Base-by-base conservation (phyloP, 495 filamentous ascomycete species). In the Xylaria longipes region DNA sequence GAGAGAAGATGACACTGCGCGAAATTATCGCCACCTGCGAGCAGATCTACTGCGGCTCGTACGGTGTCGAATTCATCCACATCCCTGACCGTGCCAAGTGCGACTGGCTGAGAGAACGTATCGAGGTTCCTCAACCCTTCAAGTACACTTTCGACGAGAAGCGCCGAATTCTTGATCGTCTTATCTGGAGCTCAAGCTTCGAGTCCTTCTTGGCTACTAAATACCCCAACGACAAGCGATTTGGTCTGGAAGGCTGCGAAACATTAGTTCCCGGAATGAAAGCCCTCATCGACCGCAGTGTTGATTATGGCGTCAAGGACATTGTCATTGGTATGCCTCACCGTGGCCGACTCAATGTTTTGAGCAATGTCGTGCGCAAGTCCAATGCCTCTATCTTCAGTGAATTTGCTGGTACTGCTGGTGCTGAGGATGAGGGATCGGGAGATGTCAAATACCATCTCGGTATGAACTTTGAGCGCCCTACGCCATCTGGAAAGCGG, bases 311-410 rank as follows among this genome's bases (percentile, higher is more conserved):
- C 69, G 91, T 99, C 74, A 98, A 98, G 85, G 96, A 99, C 77
- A 98, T 99, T 74, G 91, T 98, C 74, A 98, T 99, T 80, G 96
- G 96, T 78, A 99, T 98, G 96, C 96, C 96, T 71, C 96, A 99
- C 84, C 94, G 96, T 88, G 96, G 96, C 76, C 94, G 96, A 85
- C 90, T 99, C 48, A 99, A 99, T 79, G 94, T 99, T 50, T 90
- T 99, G 56, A 97, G 93, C 85, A 99, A 99, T 83, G 96, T 99
- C 76, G 96, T 99, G 75, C 90, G 96, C 70, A 99, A 99, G 85
- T 94, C 96, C 72, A 99, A 99, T 79, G 97, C 98, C 84, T 98
- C 97, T 69, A 98, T 99, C 81, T 99, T 99, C 86, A 97, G 92
- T 82, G 96, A 99, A 83, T 99, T 99, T 76, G 92, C 92, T 70